These are phyloP conservation scores for Neurospora tetrasperma DNA, from an alignment of 495 filamentous ascomycete genomes.

Conservation along the genomic window DNA sequence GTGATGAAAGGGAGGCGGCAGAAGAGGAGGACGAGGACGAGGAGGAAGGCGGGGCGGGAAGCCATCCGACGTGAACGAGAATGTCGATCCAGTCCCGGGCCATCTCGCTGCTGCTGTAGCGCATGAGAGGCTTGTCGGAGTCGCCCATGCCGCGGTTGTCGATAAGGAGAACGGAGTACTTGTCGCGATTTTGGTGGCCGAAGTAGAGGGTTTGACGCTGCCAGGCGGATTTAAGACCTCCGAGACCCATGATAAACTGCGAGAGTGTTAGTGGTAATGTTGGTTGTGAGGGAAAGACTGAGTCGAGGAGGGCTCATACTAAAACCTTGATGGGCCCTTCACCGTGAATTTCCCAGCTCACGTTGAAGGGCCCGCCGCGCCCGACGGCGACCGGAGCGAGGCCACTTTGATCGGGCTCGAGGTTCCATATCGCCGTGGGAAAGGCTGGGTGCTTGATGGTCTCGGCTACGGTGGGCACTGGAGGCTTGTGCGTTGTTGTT, in stretches of 20 bases:
- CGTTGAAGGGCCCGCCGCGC: conserved; percentile 58
- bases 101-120: conserved; percentile 69
- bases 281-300: conserved; percentile 3
- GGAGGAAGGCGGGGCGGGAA: conserved; percentile 16
- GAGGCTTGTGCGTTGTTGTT: neutral
- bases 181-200: conserved; percentile 53
- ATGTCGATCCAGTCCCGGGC: conserved; percentile 62
- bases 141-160: conserved; percentile 76
- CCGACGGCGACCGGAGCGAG: conserved; percentile 48
- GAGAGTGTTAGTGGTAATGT: conserved; percentile 8
- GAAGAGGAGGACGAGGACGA: conserved; percentile 1
- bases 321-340: conserved; percentile 57
- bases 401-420: conserved; percentile 49
- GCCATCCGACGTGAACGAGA: conserved; percentile 60
- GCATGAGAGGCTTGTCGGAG: conserved; percentile 60
- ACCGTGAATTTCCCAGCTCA: conserved; percentile 73
- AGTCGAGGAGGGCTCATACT: conserved; percentile 40
- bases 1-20: neutral
- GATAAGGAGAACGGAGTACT: conserved; percentile 61
- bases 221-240: conserved; percentile 51
- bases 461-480: conserved; percentile 29
- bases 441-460: conserved; percentile 34
- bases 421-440: conserved; percentile 46
- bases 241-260: conserved; percentile 59
- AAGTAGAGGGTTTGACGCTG: conserved; percentile 70